Percentiles rank a stretch among this genome's conserved stretches.
phyloP scores from a whole-genome alignment of 1,139 yeast species.

The Geotrichum carabidarum region DNA sequence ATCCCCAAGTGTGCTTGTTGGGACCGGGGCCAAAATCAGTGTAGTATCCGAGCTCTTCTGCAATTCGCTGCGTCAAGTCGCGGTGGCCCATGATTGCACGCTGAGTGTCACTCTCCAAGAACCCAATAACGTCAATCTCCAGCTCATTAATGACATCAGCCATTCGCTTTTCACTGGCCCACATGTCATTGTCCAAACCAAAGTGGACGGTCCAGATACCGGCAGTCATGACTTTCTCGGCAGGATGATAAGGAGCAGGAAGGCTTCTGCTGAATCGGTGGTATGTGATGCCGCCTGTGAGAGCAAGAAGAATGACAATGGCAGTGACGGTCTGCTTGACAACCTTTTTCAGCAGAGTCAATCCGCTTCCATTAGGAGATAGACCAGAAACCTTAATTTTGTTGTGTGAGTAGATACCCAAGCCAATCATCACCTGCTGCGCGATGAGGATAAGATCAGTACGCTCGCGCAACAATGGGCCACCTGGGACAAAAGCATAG shows the following conservation, averaged over 20 bases:
- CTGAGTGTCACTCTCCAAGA: constrained; percentile 89
- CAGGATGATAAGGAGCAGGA: constrained; percentile 72
- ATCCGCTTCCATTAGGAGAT: constrained; percentile 22
- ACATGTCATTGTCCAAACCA: constrained; percentile 94
- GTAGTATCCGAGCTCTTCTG: constrained; percentile 91
- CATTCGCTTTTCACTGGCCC: constrained; percentile 95
- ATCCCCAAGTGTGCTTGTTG: constrained; percentile 97
- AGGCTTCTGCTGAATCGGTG: constrained; percentile 54
- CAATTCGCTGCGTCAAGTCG: constrained; percentile 84
- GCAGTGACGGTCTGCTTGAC: constrained; percentile 30
- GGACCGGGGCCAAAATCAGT: constrained; percentile 98
- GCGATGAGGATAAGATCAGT: constrained; percentile 63
- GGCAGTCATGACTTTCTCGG: constrained; percentile 72
- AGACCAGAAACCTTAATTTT: constrained; percentile 23
- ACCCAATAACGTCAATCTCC: constrained; percentile 84
- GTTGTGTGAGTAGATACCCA: constrained; percentile 33
- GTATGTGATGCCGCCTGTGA: constrained; percentile 46
- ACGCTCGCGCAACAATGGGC: constrained; percentile 79
- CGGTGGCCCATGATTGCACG: constrained; percentile 92
- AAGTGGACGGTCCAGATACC: constrained; percentile 98
- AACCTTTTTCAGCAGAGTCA: constrained; percentile 27
- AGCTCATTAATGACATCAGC: constrained; percentile 73
- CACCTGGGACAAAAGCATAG: constrained; percentile 96
- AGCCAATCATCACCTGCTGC: constrained; percentile 47
- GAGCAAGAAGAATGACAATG: constrained; percentile 30